phyloP scores from a whole-genome alignment of 805 yeast genomes.

The Komagataella pastoris region DNA sequence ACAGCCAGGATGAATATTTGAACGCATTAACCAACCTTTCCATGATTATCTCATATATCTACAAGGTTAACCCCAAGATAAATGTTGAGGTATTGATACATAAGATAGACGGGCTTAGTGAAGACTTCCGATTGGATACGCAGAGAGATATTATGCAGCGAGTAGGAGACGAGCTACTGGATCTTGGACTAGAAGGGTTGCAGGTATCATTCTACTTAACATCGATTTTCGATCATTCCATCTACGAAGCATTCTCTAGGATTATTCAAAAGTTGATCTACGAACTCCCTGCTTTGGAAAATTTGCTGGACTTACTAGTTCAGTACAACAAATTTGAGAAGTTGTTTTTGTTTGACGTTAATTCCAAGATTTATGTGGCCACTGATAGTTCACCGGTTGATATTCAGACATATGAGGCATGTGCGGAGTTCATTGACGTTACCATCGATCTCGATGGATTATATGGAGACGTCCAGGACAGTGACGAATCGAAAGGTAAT shows the following conservation, averaged over 20 bases:
- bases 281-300: conserved; percentile 80
- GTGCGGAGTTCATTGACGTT: conserved; percentile 94
- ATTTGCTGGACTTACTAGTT: conserved; percentile 76
- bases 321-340: conserved; percentile 87
- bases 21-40: conserved; percentile 84
- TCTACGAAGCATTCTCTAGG: conserved; percentile 89
- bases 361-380: conserved; percentile 88
- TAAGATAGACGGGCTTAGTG: conserved; percentile 89
- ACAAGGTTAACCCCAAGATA: conserved; percentile 69
- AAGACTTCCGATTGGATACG: conserved; percentile 87
- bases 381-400: conserved; percentile 95
- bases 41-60: conserved; percentile 78
- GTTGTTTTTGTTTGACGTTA: conserved; percentile 83
- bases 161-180: conserved; percentile 84
- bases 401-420: conserved; percentile 88
- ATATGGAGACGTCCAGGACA: conserved; percentile 17
- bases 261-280: conserved; percentile 86
- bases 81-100: conserved; percentile 90
- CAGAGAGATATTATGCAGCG: conserved; percentile 95
- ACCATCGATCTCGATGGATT: conserved; percentile 77
- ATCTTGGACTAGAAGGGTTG: conserved; percentile 82
- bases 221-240: conserved; percentile 89
- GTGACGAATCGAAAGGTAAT: conserved; percentile 1
- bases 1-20: conserved; percentile 88
- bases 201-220: conserved; percentile 86